phyloP scores from a whole-genome alignment of 1,139 yeast genomes.

The Kodamaea fungicola region DNA sequence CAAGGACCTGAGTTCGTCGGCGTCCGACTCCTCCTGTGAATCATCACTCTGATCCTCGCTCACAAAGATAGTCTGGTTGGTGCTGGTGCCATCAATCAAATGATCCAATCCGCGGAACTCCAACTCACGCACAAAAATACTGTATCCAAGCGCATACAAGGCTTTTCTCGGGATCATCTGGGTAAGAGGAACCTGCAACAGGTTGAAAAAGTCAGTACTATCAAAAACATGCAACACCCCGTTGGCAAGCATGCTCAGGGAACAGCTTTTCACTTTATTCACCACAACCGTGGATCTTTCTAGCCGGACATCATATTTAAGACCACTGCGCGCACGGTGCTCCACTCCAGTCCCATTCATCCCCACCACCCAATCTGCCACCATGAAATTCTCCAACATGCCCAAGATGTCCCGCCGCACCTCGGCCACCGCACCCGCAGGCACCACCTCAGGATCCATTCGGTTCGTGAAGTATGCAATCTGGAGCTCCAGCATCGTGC shows the following conservation, averaged over 20 bases:
- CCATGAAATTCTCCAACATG: constrained; percentile 26
- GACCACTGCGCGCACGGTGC: constrained; percentile 4
- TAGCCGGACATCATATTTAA: constrained; percentile 9
- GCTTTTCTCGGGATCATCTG: constrained; percentile 69
- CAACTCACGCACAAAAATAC: constrained; percentile 67
- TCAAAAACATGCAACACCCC: constrained; percentile 63
- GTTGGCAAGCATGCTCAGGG: constrained; percentile 50
- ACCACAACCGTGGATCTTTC: constrained; percentile 8
- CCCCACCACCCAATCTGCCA: constrained; percentile 29
- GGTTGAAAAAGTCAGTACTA: constrained; percentile 23
- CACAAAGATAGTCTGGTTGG: constrained; percentile 60
- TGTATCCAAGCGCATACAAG: constrained; percentile 65
- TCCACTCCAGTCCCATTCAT: constrained; percentile 21
- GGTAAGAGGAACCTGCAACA: constrained; percentile 24
- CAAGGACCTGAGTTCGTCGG: constrained; percentile 1
- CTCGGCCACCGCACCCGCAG: constrained; percentile 33
- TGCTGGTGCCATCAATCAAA: constrained; percentile 52
- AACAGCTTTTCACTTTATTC: constrained; percentile 20
- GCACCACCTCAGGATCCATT: constrained; percentile 20
- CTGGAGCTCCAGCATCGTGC: constrained; percentile 26
- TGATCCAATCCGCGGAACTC: constrained; percentile 56
- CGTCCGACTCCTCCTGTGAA: constrained; percentile 22
- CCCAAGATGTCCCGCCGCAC: constrained; percentile 25
- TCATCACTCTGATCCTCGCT: constrained; percentile 40
- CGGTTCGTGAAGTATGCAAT: constrained; percentile 31